Conservation (phyloP, 306 rosid genomes). For the Ochetophila trinervis region DNA sequence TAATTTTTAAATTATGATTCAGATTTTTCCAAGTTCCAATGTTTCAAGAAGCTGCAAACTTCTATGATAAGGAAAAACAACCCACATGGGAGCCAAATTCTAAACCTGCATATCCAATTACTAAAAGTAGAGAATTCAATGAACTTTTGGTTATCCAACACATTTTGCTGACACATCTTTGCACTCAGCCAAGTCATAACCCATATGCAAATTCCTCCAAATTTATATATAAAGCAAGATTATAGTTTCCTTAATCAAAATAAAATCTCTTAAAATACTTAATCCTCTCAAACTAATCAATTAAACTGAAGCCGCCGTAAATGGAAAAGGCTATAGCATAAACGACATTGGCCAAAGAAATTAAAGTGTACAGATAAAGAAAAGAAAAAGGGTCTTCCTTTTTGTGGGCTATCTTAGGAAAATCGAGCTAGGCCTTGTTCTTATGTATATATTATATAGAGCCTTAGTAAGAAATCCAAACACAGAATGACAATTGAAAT, state of each 20-base stretch:
- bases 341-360: conserved; percentile 11
- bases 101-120: conserved; percentile 25
- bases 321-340: conserved; percentile 8
- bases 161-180: conserved; percentile 47
- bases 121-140: conserved; percentile 20
- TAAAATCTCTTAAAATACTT: conserved; percentile 2
- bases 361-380: conserved; percentile 1
- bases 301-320: not conserved
- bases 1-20: not conserved
- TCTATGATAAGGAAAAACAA: conserved; percentile 53
- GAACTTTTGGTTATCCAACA: conserved; percentile 30
- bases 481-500: not conserved
- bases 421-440: no score
- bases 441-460: conserved; percentile 14
- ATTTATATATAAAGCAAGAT: conserved; percentile 1
- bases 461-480: conserved; percentile 18
- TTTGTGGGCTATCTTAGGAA: conserved; percentile 28
- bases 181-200: conserved; percentile 44
- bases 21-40: conserved; percentile 31
- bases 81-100: conserved; percentile 59
- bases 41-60: conserved; percentile 21
- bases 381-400: not conserved
- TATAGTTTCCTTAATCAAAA: conserved; percentile 28
- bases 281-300: conserved; percentile 2
- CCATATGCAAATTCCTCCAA: conserved; percentile 15